phyloP scores from a whole-genome alignment of 2,329 filamentous ascomycete genomes.

The Ceratocystis alfenasii region DNA sequence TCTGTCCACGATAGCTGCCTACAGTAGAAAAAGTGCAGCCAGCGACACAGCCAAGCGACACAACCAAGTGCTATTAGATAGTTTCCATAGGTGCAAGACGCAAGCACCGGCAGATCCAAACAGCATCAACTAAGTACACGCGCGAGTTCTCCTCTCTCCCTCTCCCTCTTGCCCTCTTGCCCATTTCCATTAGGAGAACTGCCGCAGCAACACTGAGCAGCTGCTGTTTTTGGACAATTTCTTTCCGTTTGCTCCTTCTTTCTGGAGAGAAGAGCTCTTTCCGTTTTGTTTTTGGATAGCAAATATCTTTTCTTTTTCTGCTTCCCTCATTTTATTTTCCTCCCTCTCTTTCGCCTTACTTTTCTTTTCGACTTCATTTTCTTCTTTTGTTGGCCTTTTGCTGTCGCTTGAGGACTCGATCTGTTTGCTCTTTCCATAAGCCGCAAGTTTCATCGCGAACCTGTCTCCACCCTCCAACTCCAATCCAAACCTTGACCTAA shows the following conservation, averaged over 20 bases:
- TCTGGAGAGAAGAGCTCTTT: not conserved
- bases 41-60: too few species aligned
- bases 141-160: too few species aligned
- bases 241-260: not conserved
- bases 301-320: not conserved
- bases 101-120: too few species aligned
- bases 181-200: too few species aligned
- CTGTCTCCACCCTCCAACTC: not conserved
- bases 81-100: too few species aligned
- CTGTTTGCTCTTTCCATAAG: not conserved
- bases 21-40: too few species aligned
- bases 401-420: not conserved
- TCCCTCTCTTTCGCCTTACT: not conserved
- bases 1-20: too few species aligned
- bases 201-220: not conserved
- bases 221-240: not conserved
- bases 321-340: not conserved
- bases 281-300: not conserved
- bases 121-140: too few species aligned
- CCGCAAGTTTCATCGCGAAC: not conserved
- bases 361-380: not conserved
- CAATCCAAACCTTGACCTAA: not conserved
- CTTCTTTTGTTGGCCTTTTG: not conserved
- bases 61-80: too few species aligned
- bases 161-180: too few species aligned